Evolutionary conservation across 2,329 filamentous ascomycete genomes (phyloP).

Genomic region (Sarocladiaceae sp.): DNA sequence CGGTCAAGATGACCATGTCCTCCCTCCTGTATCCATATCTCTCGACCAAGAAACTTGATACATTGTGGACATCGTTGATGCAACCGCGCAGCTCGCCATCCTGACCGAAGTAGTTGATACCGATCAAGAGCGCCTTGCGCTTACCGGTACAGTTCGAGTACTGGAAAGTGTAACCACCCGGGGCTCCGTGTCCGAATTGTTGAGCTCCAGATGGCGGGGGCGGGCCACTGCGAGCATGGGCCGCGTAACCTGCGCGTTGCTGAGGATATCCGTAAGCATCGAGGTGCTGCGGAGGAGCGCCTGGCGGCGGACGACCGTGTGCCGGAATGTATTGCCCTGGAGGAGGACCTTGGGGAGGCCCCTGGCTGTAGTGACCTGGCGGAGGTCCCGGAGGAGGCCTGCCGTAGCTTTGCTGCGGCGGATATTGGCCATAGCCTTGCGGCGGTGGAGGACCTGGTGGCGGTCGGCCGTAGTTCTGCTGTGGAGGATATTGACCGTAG

Average conservation of each 20-base stretch:
- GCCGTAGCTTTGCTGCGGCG: conserved; percentile 20
- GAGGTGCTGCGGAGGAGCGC: conserved; percentile 30
- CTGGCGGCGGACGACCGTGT: conserved; percentile 13
- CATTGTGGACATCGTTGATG: conserved; percentile 78
- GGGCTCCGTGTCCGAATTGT: conserved; percentile 64
- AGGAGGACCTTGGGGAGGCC: conserved; percentile 18
- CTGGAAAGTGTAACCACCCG: conserved; percentile 66
- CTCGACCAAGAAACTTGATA: conserved; percentile 66
- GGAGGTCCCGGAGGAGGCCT: conserved; percentile 9
- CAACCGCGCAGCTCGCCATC: conserved; percentile 69
- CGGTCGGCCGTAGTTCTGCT: conserved; percentile 12
- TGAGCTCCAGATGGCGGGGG: conserved; percentile 48
- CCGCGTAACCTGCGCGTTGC: conserved; percentile 20
- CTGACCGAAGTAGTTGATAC: conserved; percentile 77
- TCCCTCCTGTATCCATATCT: conserved; percentile 68
- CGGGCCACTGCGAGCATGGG: conserved; percentile 25
- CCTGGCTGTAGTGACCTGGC: conserved; percentile 16
- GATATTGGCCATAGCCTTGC: conserved; percentile 19
- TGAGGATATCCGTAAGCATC: conserved; percentile 45
- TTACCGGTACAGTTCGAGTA: conserved; percentile 71
- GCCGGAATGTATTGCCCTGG: conserved; percentile 16
- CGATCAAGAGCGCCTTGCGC: conserved; percentile 71
- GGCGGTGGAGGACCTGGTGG: conserved; percentile 17
- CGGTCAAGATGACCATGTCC: conserved; percentile 76
- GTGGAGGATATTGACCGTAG: neutral